A percentile compares a stretch with the other conserved stretches of the same genome.
Conservation (phyloP, 495 filamentous ascomycete species). For the Chaetomium cochliodes region DNA sequence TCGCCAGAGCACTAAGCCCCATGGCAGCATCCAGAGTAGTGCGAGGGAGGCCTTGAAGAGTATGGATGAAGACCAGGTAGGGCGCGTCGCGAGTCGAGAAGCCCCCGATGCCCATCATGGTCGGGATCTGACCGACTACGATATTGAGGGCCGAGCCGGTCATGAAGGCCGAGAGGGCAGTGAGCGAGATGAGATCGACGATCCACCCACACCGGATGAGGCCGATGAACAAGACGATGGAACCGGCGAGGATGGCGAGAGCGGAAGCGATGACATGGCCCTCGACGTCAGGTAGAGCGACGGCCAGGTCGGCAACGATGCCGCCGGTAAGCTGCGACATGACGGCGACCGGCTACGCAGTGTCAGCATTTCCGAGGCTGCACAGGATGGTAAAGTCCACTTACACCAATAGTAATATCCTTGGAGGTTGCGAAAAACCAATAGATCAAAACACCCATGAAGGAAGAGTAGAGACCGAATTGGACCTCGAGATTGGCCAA, state of each 20-base stretch:
- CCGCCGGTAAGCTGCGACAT: slow-evolving; percentile 87
- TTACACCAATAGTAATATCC: slow-evolving; percentile 97
- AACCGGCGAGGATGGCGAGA: slow-evolving; percentile 76
- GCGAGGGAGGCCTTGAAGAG: slow-evolving; percentile 67
- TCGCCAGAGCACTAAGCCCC: slow-evolving; percentile 75
- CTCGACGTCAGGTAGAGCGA: slow-evolving; percentile 57
- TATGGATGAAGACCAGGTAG: slow-evolving; percentile 85
- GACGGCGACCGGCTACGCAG: slow-evolving; percentile 80
- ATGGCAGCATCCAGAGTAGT: slow-evolving; percentile 80
- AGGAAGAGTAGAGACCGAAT: slow-evolving; percentile 93
- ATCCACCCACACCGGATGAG: slow-evolving; percentile 82
- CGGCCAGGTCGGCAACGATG: slow-evolving; percentile 62
- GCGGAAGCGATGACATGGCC: slow-evolving; percentile 69
- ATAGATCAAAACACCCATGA: slow-evolving; percentile 94
- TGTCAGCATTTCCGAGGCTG: slow-evolving; percentile 13
- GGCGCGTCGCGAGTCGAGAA: slow-evolving; percentile 76
- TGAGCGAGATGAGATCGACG: slow-evolving; percentile 91
- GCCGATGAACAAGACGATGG: slow-evolving; percentile 80
- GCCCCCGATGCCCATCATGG: slow-evolving; percentile 77
- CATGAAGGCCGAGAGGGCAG: slow-evolving; percentile 95
- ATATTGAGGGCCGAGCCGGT: slow-evolving; percentile 95
- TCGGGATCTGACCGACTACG: slow-evolving; percentile 78
- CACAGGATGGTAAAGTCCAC: slow-evolving; percentile 35
- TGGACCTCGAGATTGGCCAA: slow-evolving; percentile 74
- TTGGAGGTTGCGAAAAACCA: slow-evolving; percentile 99